A percentile compares a stretch with the other conserved stretches of the same genome.
These are phyloP conservation scores for Raffaelea albimanens DNA, from an alignment of 2,329 filamentous ascomycete genomes.

Conservation along the genomic window DNA sequence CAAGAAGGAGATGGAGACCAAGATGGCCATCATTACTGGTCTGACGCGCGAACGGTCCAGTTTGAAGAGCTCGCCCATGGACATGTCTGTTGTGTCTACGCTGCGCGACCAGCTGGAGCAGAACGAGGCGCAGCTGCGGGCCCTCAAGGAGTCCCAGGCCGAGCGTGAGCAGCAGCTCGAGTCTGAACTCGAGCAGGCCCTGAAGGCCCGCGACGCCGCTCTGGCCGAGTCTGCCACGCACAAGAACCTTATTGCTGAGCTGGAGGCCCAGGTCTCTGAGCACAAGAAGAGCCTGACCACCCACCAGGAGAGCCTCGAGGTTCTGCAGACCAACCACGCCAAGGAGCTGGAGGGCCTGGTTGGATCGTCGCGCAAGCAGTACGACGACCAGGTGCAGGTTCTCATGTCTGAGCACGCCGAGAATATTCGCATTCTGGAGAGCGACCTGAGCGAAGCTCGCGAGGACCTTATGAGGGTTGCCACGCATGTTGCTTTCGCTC, in stretches of 20 bases:
- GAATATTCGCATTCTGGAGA: conserved; percentile 45
- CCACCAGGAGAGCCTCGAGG: conserved; percentile 41
- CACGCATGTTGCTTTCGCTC: conserved; percentile 49
- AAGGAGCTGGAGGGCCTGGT: conserved; percentile 40
- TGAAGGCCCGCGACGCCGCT: conserved; percentile 40
- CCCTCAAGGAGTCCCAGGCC: conserved; percentile 64
- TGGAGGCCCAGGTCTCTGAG: conserved; percentile 50
- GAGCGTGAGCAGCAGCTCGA: conserved; percentile 66
- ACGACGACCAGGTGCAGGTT: conserved; percentile 47
- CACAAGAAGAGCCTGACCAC: conserved; percentile 49
- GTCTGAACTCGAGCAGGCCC: conserved; percentile 59
- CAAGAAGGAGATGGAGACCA: conserved; percentile 94
- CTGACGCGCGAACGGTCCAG: conserved; percentile 88
- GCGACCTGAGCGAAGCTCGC: conserved; percentile 55
- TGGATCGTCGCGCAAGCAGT: conserved; percentile 39
- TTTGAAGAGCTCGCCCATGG: conserved; percentile 72
- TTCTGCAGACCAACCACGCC: conserved; percentile 39
- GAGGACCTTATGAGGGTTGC: conserved; percentile 57
- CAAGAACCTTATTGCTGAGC: conserved; percentile 36
- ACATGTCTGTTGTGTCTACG: conserved; percentile 81
- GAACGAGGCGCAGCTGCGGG: conserved; percentile 70
- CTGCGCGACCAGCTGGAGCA: conserved; percentile 82
- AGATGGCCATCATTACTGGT: conserved; percentile 91
- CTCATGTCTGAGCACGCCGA: conserved; percentile 54
- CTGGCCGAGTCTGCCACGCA: conserved; percentile 33